Conservation (phyloP, 768 basidiomycete species). For the Ramaria sp. region DNA sequence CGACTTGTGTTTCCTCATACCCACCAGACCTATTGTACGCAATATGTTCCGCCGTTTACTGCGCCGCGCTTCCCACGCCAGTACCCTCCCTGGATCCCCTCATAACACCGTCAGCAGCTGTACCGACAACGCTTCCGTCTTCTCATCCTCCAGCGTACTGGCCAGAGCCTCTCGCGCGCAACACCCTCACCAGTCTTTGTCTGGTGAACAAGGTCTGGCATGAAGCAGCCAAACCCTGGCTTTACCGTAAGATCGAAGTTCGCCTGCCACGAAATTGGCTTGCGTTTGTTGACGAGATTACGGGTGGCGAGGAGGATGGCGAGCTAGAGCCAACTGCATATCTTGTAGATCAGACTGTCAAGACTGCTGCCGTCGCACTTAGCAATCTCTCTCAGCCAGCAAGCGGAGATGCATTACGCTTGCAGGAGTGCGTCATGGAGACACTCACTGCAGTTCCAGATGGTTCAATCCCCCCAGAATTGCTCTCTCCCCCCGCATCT, state of each 20-base stretch:
- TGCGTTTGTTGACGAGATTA: conserved; percentile 66
- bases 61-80: conserved; percentile 45
- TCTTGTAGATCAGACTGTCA: conserved; percentile 57
- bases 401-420: conserved; percentile 33
- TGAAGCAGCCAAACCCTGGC: conserved; percentile 77
- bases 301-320: conserved; percentile 38
- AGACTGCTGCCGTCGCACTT: conserved; percentile 50
- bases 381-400: conserved; percentile 22
- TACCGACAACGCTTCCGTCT: conserved; percentile 58
- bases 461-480: conserved; percentile 57
- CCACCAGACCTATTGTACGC: conserved; percentile 64
- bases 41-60: conserved; percentile 65
- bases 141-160: conserved; percentile 63
- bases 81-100: conserved; percentile 63
- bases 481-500: conserved; percentile 70
- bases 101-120: conserved; percentile 21
- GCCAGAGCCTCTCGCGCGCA: conserved; percentile 55
- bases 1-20: conserved; percentile 30
- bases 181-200: conserved; percentile 59
- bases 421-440: conserved; percentile 53
- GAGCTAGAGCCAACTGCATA: conserved; percentile 41
- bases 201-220: conserved; percentile 72
- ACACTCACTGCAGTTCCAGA: conserved; percentile 48
- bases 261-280: conserved; percentile 81
- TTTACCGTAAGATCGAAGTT: conserved; percentile 78